Percentiles rank a stretch among this genome's conserved stretches.
phyloP scores from a whole-genome alignment of 768 basidiomycete genomes.

The Pisolithus tinctorius region DNA sequence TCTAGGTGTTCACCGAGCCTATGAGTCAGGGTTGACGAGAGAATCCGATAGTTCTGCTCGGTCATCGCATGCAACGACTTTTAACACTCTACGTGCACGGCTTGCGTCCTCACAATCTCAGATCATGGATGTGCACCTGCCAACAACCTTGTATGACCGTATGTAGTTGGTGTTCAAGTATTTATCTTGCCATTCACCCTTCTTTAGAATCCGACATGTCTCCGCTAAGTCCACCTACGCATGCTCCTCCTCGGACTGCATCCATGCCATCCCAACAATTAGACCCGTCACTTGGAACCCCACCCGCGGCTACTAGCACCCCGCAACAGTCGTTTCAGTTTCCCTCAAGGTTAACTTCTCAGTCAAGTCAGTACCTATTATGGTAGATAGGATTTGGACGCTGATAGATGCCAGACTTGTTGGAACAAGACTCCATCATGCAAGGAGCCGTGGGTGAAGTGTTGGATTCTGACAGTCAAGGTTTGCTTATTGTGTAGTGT shows the following conservation, averaged over 20 bases:
- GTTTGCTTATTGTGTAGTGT: conserved; percentile 6
- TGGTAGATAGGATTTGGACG: neutral
- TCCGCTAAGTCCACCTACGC: conserved; percentile 10
- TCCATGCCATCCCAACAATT: conserved; percentile 33
- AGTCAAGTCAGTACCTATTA: conserved; percentile 43
- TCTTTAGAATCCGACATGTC: conserved; percentile 9
- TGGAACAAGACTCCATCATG: conserved; percentile 71
- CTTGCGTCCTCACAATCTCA: conserved; percentile 33
- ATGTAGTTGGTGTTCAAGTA: conserved; percentile 10
- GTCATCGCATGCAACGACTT: conserved; percentile 39
- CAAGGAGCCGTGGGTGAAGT: conserved; percentile 51
- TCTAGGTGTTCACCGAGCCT: conserved; percentile 2
- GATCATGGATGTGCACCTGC: conserved; percentile 30
- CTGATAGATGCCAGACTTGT: conserved; percentile 40
- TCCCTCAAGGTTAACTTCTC: conserved; percentile 41
- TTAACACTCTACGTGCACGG: conserved; percentile 41
- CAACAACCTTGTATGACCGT: conserved; percentile 32
- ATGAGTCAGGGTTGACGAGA: conserved; percentile 16
- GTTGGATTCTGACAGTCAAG: conserved; percentile 45
- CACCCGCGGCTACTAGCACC: conserved; percentile 49
- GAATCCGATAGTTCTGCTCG: conserved; percentile 32
- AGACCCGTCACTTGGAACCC: conserved; percentile 33
- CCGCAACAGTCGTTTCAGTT: conserved; percentile 48
- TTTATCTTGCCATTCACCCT: neutral
- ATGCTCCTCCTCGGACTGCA: conserved; percentile 19